Base-by-base conservation (phyloP, 495 filamentous ascomycete species). In the Entonaema liquescens region DNA sequence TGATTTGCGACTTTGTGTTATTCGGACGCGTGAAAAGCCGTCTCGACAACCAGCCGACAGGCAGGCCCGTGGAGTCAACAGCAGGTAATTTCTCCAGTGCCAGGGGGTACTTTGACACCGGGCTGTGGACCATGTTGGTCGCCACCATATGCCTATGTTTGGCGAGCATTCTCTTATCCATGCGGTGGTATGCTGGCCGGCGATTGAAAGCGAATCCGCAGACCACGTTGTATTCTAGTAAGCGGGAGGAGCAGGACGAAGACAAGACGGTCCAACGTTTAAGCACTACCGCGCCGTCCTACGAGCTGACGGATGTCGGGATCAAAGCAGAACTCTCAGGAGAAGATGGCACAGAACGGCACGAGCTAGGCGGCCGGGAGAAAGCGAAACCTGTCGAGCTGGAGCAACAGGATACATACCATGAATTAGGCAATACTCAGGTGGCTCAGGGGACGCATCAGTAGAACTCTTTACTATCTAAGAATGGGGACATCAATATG, bases 371-470 rank as follows among this genome's bases (percentile, higher is more conserved):
- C n/a, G 31, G 47, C 4, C 33, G 33, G 47, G 25, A 57, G 15
- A 12, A 5, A 17, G 25, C 1, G 26, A 5, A 12, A 2, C n/a
- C 8, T 1, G 25, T 35, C 12, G 76, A 38, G 56, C 59, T 50
- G 74, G 70, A 52, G 68, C 67, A 47, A 72, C 69, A 8, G 60
- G 72, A 54, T 78, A 73, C 17, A 63, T 58, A 25, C 72, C 73
- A 53, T 73, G 56, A 61, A 26, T 6, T 67, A 44, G 21, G 19
- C 12, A 42, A 40, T 59, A n/a, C n/a, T n/a, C n/a, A 52, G 40
- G 4, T 23, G 25, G n/a, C 12, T n/a, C 5, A 6, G 11, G 1
- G 5, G 11, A 33, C 31, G 5, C 31, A 33, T 2, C 31, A 33
- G 11, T 33, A 33, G 31, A 9, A 6, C 31, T 33, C 6, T 33